Base-by-base conservation (phyloP, 1,284 basidiomycete genomes). In the Boletus semigastroideus region DNA sequence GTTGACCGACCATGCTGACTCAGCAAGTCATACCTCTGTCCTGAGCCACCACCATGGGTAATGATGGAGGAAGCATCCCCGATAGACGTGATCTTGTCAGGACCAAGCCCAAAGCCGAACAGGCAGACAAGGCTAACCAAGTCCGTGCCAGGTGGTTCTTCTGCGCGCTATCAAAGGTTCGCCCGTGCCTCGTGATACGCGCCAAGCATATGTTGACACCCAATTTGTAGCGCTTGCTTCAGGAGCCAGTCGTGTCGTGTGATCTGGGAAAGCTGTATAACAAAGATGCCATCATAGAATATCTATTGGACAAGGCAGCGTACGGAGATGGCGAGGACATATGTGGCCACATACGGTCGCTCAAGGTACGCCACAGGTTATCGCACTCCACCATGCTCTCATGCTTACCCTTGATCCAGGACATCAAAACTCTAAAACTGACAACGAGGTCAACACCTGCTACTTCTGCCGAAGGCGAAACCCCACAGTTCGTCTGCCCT, bases 261-360 rank as follows among this genome's bases (percentile, higher is more conserved):
- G 85, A 86, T 0, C 75, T 97, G 0, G 94, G 94, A 25, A 94
- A 94, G 69, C 76, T 97, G 2, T 97, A 96, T 68, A 98, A 97
- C 72, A 96, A 95, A 68, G 94, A 94, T 64, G 84, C 93, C 0
- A 75, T 97, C 39, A 79, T 97, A 44, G 92, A 95, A 67, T 94
- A 86, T 68, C 76, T 96, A 33, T 73, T 97, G 22, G 88, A 95
- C 68, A 84, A 82, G 63, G 72, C 79, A 10, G 76, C 82, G 0
- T 91, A 89, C 65, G 91, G 90, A 11, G 91, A 94, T 57, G 90
- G 90, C 0, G 86, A 89, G 57, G 77, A 83, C 58, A 92, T 93
- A 62, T 93, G 91, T 64, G 88, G 90, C 3, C 91, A 98, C 70
- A 84, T 97, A 48, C 80, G 87, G 58, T 87, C 88, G 16, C 70